Conservation (phyloP, 2,329 filamentous ascomycete species). For the Leptographium radiaticola region DNA sequence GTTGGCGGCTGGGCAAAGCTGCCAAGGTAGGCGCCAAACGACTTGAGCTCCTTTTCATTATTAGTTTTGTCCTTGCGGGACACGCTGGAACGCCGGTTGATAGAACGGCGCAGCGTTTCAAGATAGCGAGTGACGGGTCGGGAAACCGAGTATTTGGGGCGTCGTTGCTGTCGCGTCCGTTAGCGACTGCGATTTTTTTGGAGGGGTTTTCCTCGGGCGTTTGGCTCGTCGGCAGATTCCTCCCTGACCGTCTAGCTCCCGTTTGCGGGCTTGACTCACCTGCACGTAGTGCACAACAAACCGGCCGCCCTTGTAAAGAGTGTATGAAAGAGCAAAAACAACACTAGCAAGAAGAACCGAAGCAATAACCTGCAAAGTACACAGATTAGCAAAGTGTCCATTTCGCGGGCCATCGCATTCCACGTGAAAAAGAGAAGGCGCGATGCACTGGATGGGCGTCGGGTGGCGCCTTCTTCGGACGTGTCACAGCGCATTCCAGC, state of each 20-base stretch:
- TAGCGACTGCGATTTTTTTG: not conserved
- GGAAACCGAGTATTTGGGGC: not conserved
- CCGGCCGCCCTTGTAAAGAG: not conserved
- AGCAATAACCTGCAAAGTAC: not conserved
- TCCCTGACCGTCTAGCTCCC: too few species aligned
- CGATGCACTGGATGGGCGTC: too few species aligned
- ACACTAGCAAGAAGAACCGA: slow-evolving; percentile 1
- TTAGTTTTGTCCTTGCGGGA: not conserved
- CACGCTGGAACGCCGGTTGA: not conserved
- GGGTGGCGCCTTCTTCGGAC: too few species aligned
- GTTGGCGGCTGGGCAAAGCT: slow-evolving; percentile 20
- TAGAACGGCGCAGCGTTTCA: not conserved
- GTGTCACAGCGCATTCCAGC: too few species aligned
- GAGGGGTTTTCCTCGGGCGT: too few species aligned
- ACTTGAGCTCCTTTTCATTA: slow-evolving; percentile 12
- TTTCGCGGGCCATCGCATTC: too few species aligned
- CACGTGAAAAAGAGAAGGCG: too few species aligned
- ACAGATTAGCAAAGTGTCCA: not conserved
- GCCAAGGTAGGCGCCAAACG: slow-evolving; percentile 30
- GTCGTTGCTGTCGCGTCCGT: not conserved
- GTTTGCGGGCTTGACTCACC: not conserved
- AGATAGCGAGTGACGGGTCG: not conserved
- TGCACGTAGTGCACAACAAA: not conserved
- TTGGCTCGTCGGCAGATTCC: too few species aligned
- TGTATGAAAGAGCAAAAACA: slow-evolving; percentile 1